Conservation (phyloP, 2,329 filamentous ascomycete species). For the Phialophora macrospora region DNA sequence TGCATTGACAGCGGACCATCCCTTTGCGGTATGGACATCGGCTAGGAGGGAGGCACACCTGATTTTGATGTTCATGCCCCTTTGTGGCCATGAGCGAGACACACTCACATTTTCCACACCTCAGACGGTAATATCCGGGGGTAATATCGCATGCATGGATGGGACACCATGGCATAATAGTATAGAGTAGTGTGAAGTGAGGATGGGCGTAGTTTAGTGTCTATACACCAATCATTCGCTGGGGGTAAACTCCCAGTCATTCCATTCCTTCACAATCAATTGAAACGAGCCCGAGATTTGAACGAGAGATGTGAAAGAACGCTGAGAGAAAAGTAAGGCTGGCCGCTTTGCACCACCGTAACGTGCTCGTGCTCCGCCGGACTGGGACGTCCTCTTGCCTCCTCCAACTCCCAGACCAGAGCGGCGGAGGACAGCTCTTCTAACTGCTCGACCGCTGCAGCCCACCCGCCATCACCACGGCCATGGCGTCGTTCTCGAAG, state of each 20-base stretch:
- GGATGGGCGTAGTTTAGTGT: background rate
- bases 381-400: background rate
- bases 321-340: no score
- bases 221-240: background rate
- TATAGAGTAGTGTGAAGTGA: background rate
- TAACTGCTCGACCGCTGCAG: background rate
- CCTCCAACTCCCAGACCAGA: background rate
- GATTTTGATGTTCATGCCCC: background rate
- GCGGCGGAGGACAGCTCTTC: background rate
- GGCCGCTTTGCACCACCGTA: background rate
- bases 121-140: background rate
- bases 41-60: background rate
- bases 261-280: no score
- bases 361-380: background rate
- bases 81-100: background rate
- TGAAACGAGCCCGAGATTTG: no score
- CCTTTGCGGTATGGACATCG: background rate
- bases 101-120: background rate
- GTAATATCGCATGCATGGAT: background rate
- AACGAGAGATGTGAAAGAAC: no score
- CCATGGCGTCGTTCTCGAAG: constrained; percentile 15
- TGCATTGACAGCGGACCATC: background rate
- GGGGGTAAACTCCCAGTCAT: no score
- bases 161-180: background rate
- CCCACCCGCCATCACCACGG: background rate